Evolutionary conservation across 2,329 filamentous ascomycete species (phyloP).

Genomic region (Phyllosticta citriasiana): DNA sequence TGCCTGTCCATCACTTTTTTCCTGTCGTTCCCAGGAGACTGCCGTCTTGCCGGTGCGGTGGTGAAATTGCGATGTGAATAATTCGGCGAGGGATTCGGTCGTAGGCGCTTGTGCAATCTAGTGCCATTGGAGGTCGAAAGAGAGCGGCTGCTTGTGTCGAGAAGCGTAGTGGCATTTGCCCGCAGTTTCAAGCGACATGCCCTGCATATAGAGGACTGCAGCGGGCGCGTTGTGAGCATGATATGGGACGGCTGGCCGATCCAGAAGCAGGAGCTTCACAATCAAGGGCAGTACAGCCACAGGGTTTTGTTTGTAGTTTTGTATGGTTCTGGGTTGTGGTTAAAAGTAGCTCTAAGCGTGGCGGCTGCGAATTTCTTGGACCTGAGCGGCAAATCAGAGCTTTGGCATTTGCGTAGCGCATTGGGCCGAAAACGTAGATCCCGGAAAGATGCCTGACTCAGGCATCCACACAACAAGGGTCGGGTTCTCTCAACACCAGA

Average conservation of each 20-base stretch:
- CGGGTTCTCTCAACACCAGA: background rate
- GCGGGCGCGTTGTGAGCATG: conserved; percentile 4
- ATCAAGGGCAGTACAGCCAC: background rate
- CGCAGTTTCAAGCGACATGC: conserved; percentile 4
- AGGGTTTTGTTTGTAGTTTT: background rate
- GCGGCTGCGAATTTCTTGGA: background rate
- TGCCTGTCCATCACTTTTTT: background rate
- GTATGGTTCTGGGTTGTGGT: background rate
- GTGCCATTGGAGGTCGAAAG: background rate
- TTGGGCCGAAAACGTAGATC: background rate
- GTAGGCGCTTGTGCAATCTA: background rate
- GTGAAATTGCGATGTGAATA: background rate
- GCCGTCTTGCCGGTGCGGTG: background rate
- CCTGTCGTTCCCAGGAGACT: background rate
- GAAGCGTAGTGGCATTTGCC: background rate
- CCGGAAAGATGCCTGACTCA: background rate
- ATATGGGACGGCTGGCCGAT: background rate
- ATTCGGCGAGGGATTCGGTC: background rate
- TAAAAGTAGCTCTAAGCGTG: background rate
- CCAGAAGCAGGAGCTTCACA: background rate
- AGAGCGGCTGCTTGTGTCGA: conserved; percentile 1
- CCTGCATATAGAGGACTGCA: conserved; percentile 5
- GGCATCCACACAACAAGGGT: background rate
- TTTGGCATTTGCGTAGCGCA: background rate
- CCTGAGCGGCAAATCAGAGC: background rate